Conservation (phyloP, 148 eudicot genomes). For the Simmondsia chinensis region DNA sequence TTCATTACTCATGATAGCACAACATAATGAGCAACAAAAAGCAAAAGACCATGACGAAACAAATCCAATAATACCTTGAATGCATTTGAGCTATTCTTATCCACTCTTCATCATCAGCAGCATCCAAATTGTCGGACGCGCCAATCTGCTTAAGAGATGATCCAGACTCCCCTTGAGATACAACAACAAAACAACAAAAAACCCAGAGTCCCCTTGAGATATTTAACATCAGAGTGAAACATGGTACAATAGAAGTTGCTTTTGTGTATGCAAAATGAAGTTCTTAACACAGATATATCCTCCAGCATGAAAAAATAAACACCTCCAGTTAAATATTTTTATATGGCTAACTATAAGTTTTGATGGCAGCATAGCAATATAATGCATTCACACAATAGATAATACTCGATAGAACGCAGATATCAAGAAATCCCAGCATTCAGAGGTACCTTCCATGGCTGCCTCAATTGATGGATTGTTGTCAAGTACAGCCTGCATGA, state of each 20-base stretch:
- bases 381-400: background rate
- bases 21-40: no score
- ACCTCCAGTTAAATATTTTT: no score
- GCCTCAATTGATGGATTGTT: conserved; percentile 71
- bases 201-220: background rate
- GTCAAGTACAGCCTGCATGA: conserved; percentile 54
- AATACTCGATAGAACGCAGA: background rate
- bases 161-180: conserved; percentile 24
- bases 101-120: conserved; percentile 67
- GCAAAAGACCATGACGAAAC: no score
- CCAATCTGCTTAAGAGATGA: conserved; percentile 24
- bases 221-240: no score
- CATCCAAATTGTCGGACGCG: conserved; percentile 21
- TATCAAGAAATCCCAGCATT: no score
- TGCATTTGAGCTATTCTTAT: conserved; percentile 55
- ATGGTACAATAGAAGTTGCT: no score
- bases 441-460: conserved; percentile 46
- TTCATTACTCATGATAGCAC: no score
- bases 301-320: conserved; percentile 1
- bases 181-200: background rate
- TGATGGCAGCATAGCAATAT: background rate
- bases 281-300: no score
- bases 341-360: no score
- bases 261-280: no score
- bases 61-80: conserved; percentile 77